Base-by-base conservation (phyloP, 1,284 basidiomycete genomes). In the Takashimella tepidaria region DNA sequence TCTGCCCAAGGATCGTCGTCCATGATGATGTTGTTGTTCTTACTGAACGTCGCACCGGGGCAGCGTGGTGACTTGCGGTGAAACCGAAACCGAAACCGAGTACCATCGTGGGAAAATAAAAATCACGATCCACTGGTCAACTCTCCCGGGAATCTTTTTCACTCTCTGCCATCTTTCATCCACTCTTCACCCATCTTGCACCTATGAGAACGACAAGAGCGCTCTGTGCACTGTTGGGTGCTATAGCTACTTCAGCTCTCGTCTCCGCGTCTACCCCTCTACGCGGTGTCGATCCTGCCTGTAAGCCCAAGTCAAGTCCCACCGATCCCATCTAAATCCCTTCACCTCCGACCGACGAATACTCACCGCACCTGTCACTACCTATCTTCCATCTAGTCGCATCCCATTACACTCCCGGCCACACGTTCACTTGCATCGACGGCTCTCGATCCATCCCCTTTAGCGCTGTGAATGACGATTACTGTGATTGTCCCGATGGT, bases 401-500 rank as follows among this genome's bases (percentile, higher is more conserved):
- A 10, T 53, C 45, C 23, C 53, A 51, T 40, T 60, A 57, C 45
- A 49, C 20, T 23, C 48, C 51, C 8, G 49, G 53, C 19, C 26
- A 19, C 11, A 45, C 46, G 25, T 76, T 73, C 54, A 60, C 56
- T 13, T 77, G 76, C 49, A 64, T 76, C 5, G 67, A 73, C 45
- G 72, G 68, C 10, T 63, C 61, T 10, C 57, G 56, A n/a, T 51
- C 54, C 5, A 72, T 80, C 45, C 76, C 84, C 2, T 89, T 85
- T 83, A 76, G 78, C 23, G 83, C 87, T 16, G 84, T 97, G 49
- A 97, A 97, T 70, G 91, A 97, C 70, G 92, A 97, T 74, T 93
- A 87, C 68, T 97, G 92, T 70, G 92, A 97, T 76, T 97, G 92
- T 70, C 79, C 79, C 31, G 93, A 97, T 68, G 92, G 92, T 11